These are phyloP conservation scores for Neonectria neomacrospora DNA, from an alignment of 2,329 filamentous ascomycete species.

Conservation along the genomic window DNA sequence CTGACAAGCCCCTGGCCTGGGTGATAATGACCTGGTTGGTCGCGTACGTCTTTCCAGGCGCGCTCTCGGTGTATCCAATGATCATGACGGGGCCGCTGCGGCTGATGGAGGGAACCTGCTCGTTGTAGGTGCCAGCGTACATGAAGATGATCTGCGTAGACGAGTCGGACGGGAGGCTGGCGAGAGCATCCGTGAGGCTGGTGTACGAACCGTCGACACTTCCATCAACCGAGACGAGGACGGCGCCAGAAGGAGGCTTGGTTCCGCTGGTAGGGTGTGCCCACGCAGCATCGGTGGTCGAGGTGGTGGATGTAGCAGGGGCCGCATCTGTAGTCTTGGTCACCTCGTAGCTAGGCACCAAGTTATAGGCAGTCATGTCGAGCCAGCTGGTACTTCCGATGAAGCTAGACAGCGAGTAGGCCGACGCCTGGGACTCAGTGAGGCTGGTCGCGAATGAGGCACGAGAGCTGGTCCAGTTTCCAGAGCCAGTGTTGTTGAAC, in stretches of 20 bases:
- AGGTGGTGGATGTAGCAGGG: slow-evolving; percentile 34
- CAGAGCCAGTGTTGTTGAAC: slow-evolving; percentile 65
- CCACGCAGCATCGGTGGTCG: slow-evolving; percentile 38
- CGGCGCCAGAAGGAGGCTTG: slow-evolving; percentile 52
- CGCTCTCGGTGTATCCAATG: slow-evolving; percentile 32
- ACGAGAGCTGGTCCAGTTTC: slow-evolving; percentile 37
- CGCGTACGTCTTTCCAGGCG: slow-evolving; percentile 40
- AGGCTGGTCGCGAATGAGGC: slow-evolving; percentile 39
- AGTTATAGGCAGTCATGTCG: slow-evolving; percentile 40
- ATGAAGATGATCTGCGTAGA: slow-evolving; percentile 50
- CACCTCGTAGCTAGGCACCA: slow-evolving; percentile 36
- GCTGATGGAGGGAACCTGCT: slow-evolving; percentile 53
- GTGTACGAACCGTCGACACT: slow-evolving; percentile 41
- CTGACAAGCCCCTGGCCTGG: slow-evolving; percentile 31
- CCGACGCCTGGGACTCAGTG: slow-evolving; percentile 32
- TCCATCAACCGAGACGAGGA: slow-evolving; percentile 53
- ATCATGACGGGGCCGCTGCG: slow-evolving; percentile 33
- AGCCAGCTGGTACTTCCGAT: slow-evolving; percentile 40
- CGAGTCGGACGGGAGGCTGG: slow-evolving; percentile 40
- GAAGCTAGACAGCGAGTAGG: slow-evolving; percentile 33
- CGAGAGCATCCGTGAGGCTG: slow-evolving; percentile 46
- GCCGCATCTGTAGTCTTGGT: slow-evolving; percentile 4
- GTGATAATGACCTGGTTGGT: slow-evolving; percentile 32
- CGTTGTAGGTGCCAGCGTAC: slow-evolving; percentile 63
- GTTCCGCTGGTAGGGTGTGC: slow-evolving; percentile 53